Conservation (phyloP, 441 rosid genomes). For the Eutrema salsugineum region DNA sequence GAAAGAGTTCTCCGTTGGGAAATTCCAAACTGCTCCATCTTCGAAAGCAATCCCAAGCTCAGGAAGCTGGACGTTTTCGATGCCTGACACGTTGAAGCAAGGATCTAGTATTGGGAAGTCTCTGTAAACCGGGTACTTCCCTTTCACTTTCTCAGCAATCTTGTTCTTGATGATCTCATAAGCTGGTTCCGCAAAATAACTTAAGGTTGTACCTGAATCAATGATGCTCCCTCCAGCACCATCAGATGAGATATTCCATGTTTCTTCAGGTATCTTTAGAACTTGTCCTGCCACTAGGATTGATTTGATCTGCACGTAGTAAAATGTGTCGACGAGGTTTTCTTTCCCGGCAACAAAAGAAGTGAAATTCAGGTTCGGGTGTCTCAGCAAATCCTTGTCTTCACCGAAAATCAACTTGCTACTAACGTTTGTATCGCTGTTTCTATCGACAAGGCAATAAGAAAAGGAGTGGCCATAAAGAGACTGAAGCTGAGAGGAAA, state of each 20-base stretch:
- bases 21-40: slow-evolving; percentile 90
- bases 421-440: slow-evolving; percentile 73
- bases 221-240: slow-evolving; percentile 85
- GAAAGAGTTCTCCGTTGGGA: slow-evolving; percentile 78
- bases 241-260: slow-evolving; percentile 57
- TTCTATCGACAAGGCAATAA: slow-evolving; percentile 80
- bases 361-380: slow-evolving; percentile 73
- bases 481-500: slow-evolving; percentile 83
- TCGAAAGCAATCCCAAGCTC: slow-evolving; percentile 61
- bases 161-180: slow-evolving; percentile 64
- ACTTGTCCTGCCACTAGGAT: slow-evolving; percentile 61
- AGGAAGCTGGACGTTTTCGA: slow-evolving; percentile 55
- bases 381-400: slow-evolving; percentile 60
- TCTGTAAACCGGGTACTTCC: slow-evolving; percentile 45
- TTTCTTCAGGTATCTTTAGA: slow-evolving; percentile 62
- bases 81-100: slow-evolving; percentile 83
- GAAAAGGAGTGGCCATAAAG: slow-evolving; percentile 81
- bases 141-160: slow-evolving; percentile 53
- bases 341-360: slow-evolving; percentile 59
- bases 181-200: slow-evolving; percentile 83
- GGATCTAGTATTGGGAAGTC: slow-evolving; percentile 70
- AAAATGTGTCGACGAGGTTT: slow-evolving; percentile 70
- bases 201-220: slow-evolving; percentile 92
- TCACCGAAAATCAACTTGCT: slow-evolving; percentile 94
- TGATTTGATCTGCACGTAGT: slow-evolving; percentile 75